These are phyloP conservation scores for Diaporthe sp. DNA, from an alignment of 2,329 filamentous ascomycete species.

Conservation along the genomic window DNA sequence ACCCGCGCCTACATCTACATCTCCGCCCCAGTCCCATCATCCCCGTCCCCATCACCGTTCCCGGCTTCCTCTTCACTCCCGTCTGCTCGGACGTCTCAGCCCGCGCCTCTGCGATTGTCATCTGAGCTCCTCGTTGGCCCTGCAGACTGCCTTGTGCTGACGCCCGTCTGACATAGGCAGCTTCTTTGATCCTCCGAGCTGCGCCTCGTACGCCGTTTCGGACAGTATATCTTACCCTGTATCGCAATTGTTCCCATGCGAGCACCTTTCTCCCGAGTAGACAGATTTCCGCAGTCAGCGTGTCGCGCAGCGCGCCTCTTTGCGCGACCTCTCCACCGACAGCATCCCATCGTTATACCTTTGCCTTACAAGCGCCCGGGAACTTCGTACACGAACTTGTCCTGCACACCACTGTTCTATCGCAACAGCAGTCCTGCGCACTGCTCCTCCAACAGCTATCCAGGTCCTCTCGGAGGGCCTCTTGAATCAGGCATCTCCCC, in stretches of 20 bases:
- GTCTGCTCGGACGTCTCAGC: conserved; percentile 7
- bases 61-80: conserved; percentile 5
- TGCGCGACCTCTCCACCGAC: conserved; percentile 21
- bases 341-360: neutral
- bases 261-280: conserved; percentile 16
- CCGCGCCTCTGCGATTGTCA: conserved; percentile 3
- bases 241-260: conserved; percentile 34
- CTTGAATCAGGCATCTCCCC: conserved; percentile 37
- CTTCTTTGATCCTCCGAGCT: conserved; percentile 24
- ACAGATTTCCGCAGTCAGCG: conserved; percentile 25
- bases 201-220: conserved; percentile 18
- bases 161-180: conserved; percentile 27
- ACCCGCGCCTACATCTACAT: neutral
- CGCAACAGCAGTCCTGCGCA: neutral
- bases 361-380: neutral
- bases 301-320: conserved; percentile 14
- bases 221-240: conserved; percentile 11
- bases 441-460: neutral
- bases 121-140: conserved; percentile 9
- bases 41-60: neutral
- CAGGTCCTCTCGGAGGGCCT: neutral
- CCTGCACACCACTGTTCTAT: neutral
- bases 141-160: conserved; percentile 30
- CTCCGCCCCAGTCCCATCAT: neutral
- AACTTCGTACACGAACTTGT: neutral